Percentiles rank a stretch among this genome's conserved stretches.
phyloP scores from a whole-genome alignment of 441 rosid genomes.

The Arabidopsis hybrid region DNA sequence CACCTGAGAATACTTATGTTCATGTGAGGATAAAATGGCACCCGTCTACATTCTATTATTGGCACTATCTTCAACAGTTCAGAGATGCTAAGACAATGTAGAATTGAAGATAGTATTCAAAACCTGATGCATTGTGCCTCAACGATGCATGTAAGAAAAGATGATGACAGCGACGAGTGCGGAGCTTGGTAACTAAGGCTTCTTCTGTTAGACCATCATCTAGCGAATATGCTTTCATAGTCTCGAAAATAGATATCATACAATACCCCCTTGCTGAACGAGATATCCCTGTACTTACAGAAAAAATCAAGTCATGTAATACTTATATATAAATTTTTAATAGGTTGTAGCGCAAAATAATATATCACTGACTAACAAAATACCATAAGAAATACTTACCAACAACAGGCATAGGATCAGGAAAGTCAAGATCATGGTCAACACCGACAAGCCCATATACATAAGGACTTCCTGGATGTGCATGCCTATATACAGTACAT shows the following conservation, averaged over 20 bases:
- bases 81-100: not conserved
- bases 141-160: constrained; percentile 87
- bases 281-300: constrained; percentile 69
- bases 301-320: constrained; percentile 21
- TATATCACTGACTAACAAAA: constrained; percentile 23
- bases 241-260: constrained; percentile 78
- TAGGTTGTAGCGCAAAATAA: not conserved
- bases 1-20: not conserved
- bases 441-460: constrained; percentile 97
- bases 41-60: not conserved
- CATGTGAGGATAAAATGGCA: constrained; percentile 1
- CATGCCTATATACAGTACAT: constrained; percentile 77
- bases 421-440: constrained; percentile 99
- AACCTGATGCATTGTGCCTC: constrained; percentile 86
- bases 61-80: not conserved
- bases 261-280: constrained; percentile 96
- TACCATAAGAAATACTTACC: constrained; percentile 56
- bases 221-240: constrained; percentile 92
- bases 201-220: constrained; percentile 98
- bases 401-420: constrained; percentile 98
- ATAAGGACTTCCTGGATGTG: constrained; percentile 99
- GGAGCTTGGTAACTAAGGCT: constrained; percentile 93
- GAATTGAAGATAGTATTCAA: constrained; percentile 18
- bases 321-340: not conserved
- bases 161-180: constrained; percentile 87